Percentiles rank a stretch among this genome's conserved stretches.
Conservation (phyloP, 345 rosid genomes). For the Gossypium mustelinum region DNA sequence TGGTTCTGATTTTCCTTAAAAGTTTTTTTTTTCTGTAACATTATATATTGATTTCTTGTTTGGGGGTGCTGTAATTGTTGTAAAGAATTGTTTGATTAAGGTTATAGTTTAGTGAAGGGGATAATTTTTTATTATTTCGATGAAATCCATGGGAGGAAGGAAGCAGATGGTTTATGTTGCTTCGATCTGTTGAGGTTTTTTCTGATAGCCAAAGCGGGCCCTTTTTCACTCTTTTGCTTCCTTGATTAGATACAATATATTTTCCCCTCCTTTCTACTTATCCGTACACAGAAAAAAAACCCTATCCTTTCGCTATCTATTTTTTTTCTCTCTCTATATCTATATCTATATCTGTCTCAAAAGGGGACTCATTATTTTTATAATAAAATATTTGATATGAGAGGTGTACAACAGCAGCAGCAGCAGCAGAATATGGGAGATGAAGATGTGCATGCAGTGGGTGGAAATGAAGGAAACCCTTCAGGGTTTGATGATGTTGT, state of each 20-base stretch:
- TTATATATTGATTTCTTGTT: not conserved
- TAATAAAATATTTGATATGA: constrained; percentile 17
- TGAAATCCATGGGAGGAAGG: not conserved
- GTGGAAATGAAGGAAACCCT: constrained; percentile 17
- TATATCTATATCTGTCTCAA: not conserved
- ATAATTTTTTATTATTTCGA: constrained; percentile 16
- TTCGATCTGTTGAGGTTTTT: constrained; percentile 24
- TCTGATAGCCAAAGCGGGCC: constrained; percentile 34
- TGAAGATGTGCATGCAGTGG: constrained; percentile 29
- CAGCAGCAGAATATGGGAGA: constrained; percentile 14
- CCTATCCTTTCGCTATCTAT: constrained; percentile 15
- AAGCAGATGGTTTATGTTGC: constrained; percentile 49
- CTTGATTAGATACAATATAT: constrained; percentile 27
- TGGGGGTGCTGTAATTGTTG: not conserved
- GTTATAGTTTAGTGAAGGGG: not conserved
- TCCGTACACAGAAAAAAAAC: constrained; percentile 37
- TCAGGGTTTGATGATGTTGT: constrained; percentile 30
- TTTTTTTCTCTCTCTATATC: constrained; percentile 1
- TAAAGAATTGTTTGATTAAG: not conserved
- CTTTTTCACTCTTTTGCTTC: constrained; percentile 32
- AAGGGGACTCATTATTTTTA: not conserved
- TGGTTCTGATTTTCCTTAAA: not conserved
- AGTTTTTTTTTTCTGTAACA: not conserved
- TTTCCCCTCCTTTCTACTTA: constrained; percentile 29
- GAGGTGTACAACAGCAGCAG: constrained; percentile 22